Evolutionary conservation across 208 protist genomes (phyloP), one percentile per base, ranked within the genome.

Genomic region (Crithidia bombi): DNA sequence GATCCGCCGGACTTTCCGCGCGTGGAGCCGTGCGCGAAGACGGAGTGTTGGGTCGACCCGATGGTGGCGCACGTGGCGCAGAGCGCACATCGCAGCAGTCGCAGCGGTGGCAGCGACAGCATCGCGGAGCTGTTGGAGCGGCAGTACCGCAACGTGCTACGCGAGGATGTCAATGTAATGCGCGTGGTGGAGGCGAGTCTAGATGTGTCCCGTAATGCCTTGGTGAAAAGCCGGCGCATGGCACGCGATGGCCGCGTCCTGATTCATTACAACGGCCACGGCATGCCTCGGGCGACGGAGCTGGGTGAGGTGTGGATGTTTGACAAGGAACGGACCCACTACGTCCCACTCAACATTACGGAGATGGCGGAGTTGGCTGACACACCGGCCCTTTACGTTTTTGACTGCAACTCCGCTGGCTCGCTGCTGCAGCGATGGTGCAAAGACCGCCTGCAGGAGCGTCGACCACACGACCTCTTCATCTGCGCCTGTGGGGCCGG

Each of bases 211-310:
- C 92, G 96, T 50, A 85, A 91, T 38, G 62, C 89, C 17, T 95
- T 98, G 65, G 49, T 85, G 23, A 86, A 83, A 35, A 59, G 94
- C 14, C 81, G 96, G 17, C 72, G 82, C 11, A 86, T 85, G 69
- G 89, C 93, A 1, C 90, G 94, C 6, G 92, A 97, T 36, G 95
- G 96, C 26, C 82, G 98, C 17, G 81, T 99, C 19, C 69, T 99
- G 12, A 91, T 99, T 21, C 98, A 99, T 78, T 99, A 99, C 85
- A 99, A 99, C 77, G 99, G 99, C 19, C 98, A 99, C 73, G 99
- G 99, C 64, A 98, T 99, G 78, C 98, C 98, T 10, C 79, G 87
- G 23, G 98, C 98, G 52, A 99, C 98, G 4, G 65, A 72, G 10
- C 95, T 98, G 55, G 98, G 98, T 46, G 98, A 99, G 82, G 86